These are phyloP conservation scores for Saccharomycodes ludwigii DNA, from an alignment of 805 yeast species.

Conservation along the genomic window DNA sequence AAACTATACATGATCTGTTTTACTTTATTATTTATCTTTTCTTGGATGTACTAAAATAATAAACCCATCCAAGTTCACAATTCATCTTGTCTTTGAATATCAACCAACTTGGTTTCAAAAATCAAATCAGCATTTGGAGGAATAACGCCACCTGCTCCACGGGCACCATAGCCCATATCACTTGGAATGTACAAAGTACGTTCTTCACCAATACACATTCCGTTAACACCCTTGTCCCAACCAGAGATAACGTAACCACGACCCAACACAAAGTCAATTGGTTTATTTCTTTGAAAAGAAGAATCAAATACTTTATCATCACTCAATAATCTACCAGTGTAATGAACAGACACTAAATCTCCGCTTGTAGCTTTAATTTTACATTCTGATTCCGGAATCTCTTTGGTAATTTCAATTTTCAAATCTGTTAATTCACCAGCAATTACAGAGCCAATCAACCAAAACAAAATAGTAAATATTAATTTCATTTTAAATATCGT, in stretches of 20 bases:
- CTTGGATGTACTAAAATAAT: neutral
- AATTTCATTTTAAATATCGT: no score
- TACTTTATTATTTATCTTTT: no score
- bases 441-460: conserved; percentile 2
- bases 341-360: conserved; percentile 64
- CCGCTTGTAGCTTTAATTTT: conserved; percentile 45
- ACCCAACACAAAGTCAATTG: conserved; percentile 66
- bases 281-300: conserved; percentile 49
- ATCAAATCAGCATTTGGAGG: conserved; percentile 66
- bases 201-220: conserved; percentile 84
- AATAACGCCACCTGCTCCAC: conserved; percentile 66
- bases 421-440: conserved; percentile 18
- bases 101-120: conserved; percentile 21
- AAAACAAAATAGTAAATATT: conserved; percentile 1
- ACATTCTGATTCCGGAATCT: conserved; percentile 42
- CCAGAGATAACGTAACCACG: conserved; percentile 72
- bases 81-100: conserved; percentile 6
- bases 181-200: conserved; percentile 74
- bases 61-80: neutral
- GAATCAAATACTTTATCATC: conserved; percentile 70
- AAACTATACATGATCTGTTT: no score
- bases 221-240: conserved; percentile 78
- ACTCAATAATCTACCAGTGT: conserved; percentile 50
- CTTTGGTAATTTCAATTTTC: conserved; percentile 32
- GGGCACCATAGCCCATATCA: conserved; percentile 60